Evolutionary conservation across 1,139 yeast genomes (phyloP), one percentile per base, ranked within the genome.

Genomic region (Protomyces arabidopsidicola): DNA sequence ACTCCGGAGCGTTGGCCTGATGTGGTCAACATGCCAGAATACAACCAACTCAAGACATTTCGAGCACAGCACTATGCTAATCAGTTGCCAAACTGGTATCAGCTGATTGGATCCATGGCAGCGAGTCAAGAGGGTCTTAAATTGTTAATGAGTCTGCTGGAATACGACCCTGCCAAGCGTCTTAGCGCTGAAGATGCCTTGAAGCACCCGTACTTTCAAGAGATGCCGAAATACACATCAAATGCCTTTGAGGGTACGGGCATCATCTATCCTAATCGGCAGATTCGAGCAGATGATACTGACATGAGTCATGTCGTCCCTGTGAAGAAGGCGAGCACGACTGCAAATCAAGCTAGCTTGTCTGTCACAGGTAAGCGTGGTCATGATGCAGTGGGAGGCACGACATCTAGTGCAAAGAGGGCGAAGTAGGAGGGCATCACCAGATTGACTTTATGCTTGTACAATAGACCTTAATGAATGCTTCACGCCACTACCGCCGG

Each of bases 101-200:
- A 86, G 67, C 79, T 88, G 8, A 84, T 88, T 45, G 95, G 95
- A 9, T 51, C 56, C 9, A 58, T 58, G 62, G 74, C 82, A 50
- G 93, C 95, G 0, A 84, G 85, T 68, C 86, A 87, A 1, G 80
- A 82, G 64, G 95, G 95, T 0, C 76, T 89, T 59, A 93, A 89
- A 71, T 77, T 93, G 66, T 77, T 91, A 67, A 86, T 84, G 65
- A 81, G 78, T 67, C 83, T 90, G 85, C 78, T 91, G 53, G 84
- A 89, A 20, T 81, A 90, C 68, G 95, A 88, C 71, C 97, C 98
- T 0, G 79, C 79, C 65, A 81, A 82, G 69, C 81, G 98, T 73
- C 86, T 88, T 50, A 83, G 90, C 0, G 98, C 93, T 0, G 86
- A 83, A 51, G 87, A 87, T 64, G 96, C 97, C 0, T 78, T 93